Percentiles rank a stretch among this genome's conserved stretches.
Evolutionary conservation across 352 stramenopile species (phyloP).

Genomic region (Phytophthora podocarpi): DNA sequence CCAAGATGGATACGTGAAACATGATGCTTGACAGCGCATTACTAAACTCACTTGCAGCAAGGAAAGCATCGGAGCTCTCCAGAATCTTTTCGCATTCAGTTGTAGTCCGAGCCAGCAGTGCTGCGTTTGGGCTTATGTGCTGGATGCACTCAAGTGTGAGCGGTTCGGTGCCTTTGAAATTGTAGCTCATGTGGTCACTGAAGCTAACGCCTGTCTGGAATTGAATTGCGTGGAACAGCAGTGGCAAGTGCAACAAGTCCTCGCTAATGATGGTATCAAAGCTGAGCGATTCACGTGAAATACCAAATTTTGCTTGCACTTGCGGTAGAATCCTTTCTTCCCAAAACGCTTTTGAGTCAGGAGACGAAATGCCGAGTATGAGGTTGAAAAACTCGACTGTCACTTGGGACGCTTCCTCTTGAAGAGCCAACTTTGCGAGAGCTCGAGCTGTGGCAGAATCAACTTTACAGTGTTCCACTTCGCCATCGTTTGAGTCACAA

Average conservation of each 20-base stretch:
- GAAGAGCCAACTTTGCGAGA: slow-evolving; percentile 27
- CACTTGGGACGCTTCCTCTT: slow-evolving; percentile 25
- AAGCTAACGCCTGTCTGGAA: slow-evolving; percentile 39
- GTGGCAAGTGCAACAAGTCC: slow-evolving; percentile 52
- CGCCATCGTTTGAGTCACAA: neutral
- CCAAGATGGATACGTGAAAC: slow-evolving; percentile 48
- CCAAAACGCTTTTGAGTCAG: slow-evolving; percentile 51
- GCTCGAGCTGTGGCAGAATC: slow-evolving; percentile 10
- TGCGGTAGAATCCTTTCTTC: slow-evolving; percentile 56
- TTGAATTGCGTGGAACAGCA: slow-evolving; percentile 57
- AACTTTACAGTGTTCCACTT: slow-evolving; percentile 1
- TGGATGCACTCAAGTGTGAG: slow-evolving; percentile 31
- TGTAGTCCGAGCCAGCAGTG: slow-evolving; percentile 31
- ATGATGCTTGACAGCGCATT: slow-evolving; percentile 43
- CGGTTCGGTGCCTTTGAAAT: slow-evolving; percentile 37
- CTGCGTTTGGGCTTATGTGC: slow-evolving; percentile 21
- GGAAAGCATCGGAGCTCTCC: slow-evolving; percentile 21
- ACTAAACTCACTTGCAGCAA: slow-evolving; percentile 26
- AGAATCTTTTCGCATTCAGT: slow-evolving; percentile 32
- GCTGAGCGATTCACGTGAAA: slow-evolving; percentile 8
- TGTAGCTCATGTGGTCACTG: slow-evolving; percentile 37
- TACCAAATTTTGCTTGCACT: slow-evolving; percentile 47
- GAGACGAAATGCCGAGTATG: slow-evolving; percentile 35
- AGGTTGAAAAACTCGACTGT: slow-evolving; percentile 66
- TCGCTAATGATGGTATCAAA: slow-evolving; percentile 45